A percentile compares a stretch with the other conserved stretches of the same genome.
Evolutionary conservation across 2,329 filamentous ascomycete genomes (phyloP).

Genomic region (Thyridium curvatum): DNA sequence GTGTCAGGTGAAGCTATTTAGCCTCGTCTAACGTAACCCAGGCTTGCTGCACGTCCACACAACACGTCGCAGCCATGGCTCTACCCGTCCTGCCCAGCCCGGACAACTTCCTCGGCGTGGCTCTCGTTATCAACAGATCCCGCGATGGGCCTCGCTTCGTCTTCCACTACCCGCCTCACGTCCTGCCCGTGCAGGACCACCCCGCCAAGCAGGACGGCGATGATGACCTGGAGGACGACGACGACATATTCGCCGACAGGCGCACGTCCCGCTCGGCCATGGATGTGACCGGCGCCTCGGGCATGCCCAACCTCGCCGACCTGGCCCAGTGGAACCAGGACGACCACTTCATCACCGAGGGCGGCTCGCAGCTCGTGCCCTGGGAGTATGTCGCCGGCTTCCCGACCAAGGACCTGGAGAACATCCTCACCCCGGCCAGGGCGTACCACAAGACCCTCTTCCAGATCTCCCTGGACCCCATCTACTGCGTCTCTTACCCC

Average conservation of each 20-base stretch:
- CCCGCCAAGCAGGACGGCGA: conserved; percentile 22
- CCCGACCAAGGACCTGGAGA: conserved; percentile 70
- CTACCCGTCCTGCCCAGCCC: conserved; percentile 42
- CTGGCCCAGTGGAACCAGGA: conserved; percentile 42
- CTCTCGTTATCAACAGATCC: conserved; percentile 67
- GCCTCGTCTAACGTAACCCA: no score
- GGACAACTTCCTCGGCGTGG: conserved; percentile 60
- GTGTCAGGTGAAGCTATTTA: no score
- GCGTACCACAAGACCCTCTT: conserved; percentile 78
- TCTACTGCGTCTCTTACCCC: conserved; percentile 77
- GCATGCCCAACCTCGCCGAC: conserved; percentile 27
- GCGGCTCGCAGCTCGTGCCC: conserved; percentile 51
- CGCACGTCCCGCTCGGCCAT: conserved; percentile 28
- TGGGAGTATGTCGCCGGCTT: conserved; percentile 73
- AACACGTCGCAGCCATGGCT: conserved; percentile 33
- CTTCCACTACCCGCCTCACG: conserved; percentile 77
- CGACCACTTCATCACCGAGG: conserved; percentile 48
- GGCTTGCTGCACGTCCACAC: no score
- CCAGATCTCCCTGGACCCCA: conserved; percentile 72
- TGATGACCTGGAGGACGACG: conserved; percentile 37
- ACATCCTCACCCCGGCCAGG: conserved; percentile 68
- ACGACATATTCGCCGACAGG: conserved; percentile 44
- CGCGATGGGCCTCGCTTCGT: conserved; percentile 76
- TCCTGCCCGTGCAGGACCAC: conserved; percentile 30
- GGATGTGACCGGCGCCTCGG: conserved; percentile 20